phyloP scores from a whole-genome alignment of 257 asterid species.

The Handroanthus guayacan region DNA sequence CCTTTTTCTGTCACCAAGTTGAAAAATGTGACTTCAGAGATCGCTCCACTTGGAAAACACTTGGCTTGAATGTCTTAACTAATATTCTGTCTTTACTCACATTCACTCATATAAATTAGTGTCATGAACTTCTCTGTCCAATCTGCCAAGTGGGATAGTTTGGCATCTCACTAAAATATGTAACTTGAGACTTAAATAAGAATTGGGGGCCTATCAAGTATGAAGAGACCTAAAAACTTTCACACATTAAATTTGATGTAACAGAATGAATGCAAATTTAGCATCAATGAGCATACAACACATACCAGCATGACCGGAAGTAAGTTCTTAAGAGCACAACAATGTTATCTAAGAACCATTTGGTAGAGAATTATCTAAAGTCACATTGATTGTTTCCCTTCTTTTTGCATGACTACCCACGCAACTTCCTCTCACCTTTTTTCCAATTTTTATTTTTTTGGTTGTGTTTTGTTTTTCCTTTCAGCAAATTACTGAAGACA shows the following conservation, averaged over 20 bases:
- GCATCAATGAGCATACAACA: background rate
- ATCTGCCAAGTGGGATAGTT: background rate
- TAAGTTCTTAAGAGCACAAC: background rate
- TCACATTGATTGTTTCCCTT: slow-evolving; percentile 13
- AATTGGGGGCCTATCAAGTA: background rate
- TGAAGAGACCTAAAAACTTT: background rate
- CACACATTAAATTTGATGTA: background rate
- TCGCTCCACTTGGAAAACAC: background rate
- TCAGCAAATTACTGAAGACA: slow-evolving; percentile 9
- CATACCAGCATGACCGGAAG: background rate
- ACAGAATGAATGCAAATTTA: background rate
- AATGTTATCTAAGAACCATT: background rate
- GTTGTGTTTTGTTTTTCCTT: background rate
- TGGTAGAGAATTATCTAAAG: slow-evolving; percentile 3
- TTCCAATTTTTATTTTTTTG: background rate
- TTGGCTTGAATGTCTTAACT: background rate
- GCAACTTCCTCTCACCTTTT: slow-evolving; percentile 9
- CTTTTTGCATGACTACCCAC: slow-evolving; percentile 1
- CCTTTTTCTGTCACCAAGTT: background rate
- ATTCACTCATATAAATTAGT: background rate
- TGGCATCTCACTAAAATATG: background rate
- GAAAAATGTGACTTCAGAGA: background rate
- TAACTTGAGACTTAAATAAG: background rate
- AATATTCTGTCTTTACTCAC: background rate
- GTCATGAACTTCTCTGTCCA: background rate